Evolutionary conservation across 1,284 basidiomycete species (phyloP), one percentile per base, ranked within the genome.

Genomic region (Ceratorhiza oryzae-sativae): DNA sequence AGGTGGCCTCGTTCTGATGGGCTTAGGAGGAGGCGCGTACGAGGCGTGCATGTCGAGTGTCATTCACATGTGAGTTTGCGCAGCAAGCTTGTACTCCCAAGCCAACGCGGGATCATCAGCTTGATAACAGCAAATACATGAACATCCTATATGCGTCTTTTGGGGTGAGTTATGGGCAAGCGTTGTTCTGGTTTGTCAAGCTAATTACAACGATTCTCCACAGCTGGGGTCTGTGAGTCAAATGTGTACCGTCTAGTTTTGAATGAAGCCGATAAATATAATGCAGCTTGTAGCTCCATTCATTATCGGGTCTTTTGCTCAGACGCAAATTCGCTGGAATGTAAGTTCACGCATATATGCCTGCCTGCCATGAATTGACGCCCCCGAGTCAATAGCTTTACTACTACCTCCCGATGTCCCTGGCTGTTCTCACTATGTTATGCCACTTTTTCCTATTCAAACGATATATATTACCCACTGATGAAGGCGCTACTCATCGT

Each of bases 1-100:
- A 6, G 48, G 18, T 6, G 62, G 62, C 30, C 48, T 65, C 34
- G 34, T 30, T 34, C 34, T 65, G 46, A 51, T 65, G 62, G 62
- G 62, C 6, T 39, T 65, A 6, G 62, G 62, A 20, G 62, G 46
- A 39, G 62, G 62, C 13, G 48, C 49, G 15, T 65, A 65, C 39
- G 62, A 65, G 34, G 62, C 62, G n/a, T 51, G 62, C 23, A 48
- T 65, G 48, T 51, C 62, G 27, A 65, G 62, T n/a, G 48, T 65
- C 20, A 49, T 65, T 65, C 62, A 2, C 48, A 65, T 36, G 62
- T 65, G 20, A 65, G 62, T 39, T 51, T 20, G 30, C 41, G 13
- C 25, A 8, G 48, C 25, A 4, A 6, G 25, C 39, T 51, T 63
- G 1, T 30, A 9, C 2, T 48, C 34, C 20, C 4, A 39, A 20